A percentile compares a stretch with the other conserved stretches of the same genome.
Conservation (phyloP, 1,139 yeast genomes). For the Lipomyces yarrowii region DNA sequence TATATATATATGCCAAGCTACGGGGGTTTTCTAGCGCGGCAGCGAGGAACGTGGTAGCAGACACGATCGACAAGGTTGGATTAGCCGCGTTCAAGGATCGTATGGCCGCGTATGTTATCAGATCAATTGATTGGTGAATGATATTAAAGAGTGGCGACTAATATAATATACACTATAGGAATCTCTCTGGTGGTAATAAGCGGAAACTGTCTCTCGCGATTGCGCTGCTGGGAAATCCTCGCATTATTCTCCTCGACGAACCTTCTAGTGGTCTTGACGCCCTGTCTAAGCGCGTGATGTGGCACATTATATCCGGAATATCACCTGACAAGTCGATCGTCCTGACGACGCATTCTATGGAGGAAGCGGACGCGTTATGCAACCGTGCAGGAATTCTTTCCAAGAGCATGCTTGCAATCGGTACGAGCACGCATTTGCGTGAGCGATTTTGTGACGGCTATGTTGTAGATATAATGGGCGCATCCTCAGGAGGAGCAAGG, state of each 20-base stretch:
- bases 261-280: conserved; percentile 90
- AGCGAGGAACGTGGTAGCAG: conserved; percentile 91
- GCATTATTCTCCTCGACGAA: conserved; percentile 89
- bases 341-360: conserved; percentile 46
- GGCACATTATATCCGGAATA: conserved; percentile 41
- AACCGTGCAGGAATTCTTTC: conserved; percentile 43
- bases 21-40: conserved; percentile 58
- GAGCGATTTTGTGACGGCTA: conserved; percentile 37
- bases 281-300: conserved; percentile 49
- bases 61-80: conserved; percentile 43
- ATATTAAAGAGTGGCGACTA: not conserved
- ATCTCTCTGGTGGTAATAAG: conserved; percentile 96
- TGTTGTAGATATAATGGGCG: conserved; percentile 40
- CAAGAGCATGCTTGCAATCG: conserved; percentile 40
- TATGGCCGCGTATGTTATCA: conserved; percentile 35
- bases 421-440: conserved; percentile 39
- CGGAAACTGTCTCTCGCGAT: conserved; percentile 95
- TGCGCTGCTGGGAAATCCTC: conserved; percentile 92
- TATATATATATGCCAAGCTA: conserved; percentile 41
- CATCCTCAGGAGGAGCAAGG: conserved; percentile 34
- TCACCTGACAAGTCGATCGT: conserved; percentile 41
- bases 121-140: not conserved
- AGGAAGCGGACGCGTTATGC: conserved; percentile 45
- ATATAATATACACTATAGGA: conserved; percentile 11
- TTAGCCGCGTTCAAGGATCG: conserved; percentile 39